These are phyloP conservation scores for Ceriops zippeliana DNA, from an alignment of 345 rosid species.

Conservation along the genomic window DNA sequence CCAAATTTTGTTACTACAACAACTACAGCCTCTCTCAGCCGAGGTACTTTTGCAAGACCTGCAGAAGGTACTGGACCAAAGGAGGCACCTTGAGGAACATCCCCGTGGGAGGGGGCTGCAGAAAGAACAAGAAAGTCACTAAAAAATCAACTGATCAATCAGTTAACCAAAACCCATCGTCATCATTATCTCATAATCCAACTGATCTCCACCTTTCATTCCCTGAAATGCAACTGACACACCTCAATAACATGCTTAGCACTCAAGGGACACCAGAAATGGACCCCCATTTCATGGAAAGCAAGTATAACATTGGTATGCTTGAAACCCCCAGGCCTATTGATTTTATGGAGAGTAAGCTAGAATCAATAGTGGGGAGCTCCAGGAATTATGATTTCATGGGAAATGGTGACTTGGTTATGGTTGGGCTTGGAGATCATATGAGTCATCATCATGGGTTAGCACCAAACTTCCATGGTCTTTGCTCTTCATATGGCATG, in stretches of 20 bases:
- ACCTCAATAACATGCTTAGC: slow-evolving; percentile 36
- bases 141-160: slow-evolving; percentile 42
- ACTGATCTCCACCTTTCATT: slow-evolving; percentile 61
- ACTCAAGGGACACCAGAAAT: slow-evolving; percentile 21
- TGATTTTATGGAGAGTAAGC: slow-evolving; percentile 48
- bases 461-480: slow-evolving; percentile 31
- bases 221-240: slow-evolving; percentile 50
- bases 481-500: slow-evolving; percentile 46
- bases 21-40: slow-evolving; percentile 98
- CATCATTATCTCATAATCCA: slow-evolving; percentile 30
- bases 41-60: slow-evolving; percentile 94
- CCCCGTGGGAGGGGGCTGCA: slow-evolving; percentile 96
- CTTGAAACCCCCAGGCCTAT: slow-evolving; percentile 36
- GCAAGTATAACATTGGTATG: slow-evolving; percentile 25
- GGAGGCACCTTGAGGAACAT: slow-evolving; percentile 94
- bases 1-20: slow-evolving; percentile 97
- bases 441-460: slow-evolving; percentile 21
- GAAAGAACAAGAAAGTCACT: slow-evolving; percentile 79
- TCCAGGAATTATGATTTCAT: slow-evolving; percentile 49
- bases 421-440: slow-evolving; percentile 36
- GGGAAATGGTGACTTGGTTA: slow-evolving; percentile 39
- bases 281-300: slow-evolving; percentile 29
- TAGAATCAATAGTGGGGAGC: slow-evolving; percentile 42
- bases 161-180: slow-evolving; percentile 29
- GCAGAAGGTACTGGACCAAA: slow-evolving; percentile 98